Percentiles rank a stretch among this genome's conserved stretches.
phyloP scores from a whole-genome alignment of 2,329 filamentous ascomycete genomes.

The Arthrinium phaeospermum region DNA sequence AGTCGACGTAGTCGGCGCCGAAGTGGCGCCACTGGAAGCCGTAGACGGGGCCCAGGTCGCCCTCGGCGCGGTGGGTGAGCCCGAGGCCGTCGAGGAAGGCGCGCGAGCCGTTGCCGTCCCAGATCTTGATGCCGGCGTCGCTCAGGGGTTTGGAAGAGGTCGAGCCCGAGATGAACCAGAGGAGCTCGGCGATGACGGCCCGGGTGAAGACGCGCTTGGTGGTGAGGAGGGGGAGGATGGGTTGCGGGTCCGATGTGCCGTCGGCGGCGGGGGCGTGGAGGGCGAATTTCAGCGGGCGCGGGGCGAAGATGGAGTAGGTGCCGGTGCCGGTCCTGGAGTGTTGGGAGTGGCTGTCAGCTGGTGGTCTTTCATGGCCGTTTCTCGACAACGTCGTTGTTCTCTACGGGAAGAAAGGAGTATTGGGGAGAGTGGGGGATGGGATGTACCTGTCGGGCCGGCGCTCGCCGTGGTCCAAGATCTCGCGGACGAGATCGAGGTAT shows the following conservation, averaged over 20 bases:
- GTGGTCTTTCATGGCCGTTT: conserved; percentile 1
- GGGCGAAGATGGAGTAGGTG: conserved; percentile 88
- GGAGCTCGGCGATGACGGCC: conserved; percentile 87
- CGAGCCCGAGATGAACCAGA: conserved; percentile 91
- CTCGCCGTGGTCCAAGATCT: conserved; percentile 84
- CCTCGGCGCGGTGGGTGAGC: conserved; percentile 78
- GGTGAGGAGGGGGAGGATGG: conserved; percentile 86
- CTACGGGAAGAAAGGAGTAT: not conserved
- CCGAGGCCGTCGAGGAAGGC: conserved; percentile 83
- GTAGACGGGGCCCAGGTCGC: conserved; percentile 94
- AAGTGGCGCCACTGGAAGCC: conserved; percentile 99
- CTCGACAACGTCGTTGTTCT: not conserved
- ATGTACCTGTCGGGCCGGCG: conserved; percentile 81
- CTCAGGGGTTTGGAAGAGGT: conserved; percentile 81
- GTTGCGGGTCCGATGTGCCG: conserved; percentile 42
- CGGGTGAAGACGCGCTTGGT: conserved; percentile 96
- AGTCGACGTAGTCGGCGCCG: conserved; percentile 85
- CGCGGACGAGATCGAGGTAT: conserved; percentile 86
- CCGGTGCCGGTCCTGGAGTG: conserved; percentile 82
- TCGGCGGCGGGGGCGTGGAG: conserved; percentile 67
- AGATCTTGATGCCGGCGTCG: conserved; percentile 88
- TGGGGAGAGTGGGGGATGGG: conserved; percentile 1
- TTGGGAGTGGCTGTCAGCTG: not conserved
- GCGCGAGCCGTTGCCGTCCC: conserved; percentile 95
- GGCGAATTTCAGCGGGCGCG: conserved; percentile 82